Percentiles rank a stretch among this genome's conserved stretches.
These are phyloP conservation scores for Medicago ruthenica DNA, from an alignment of 306 rosid species.

Conservation along the genomic window DNA sequence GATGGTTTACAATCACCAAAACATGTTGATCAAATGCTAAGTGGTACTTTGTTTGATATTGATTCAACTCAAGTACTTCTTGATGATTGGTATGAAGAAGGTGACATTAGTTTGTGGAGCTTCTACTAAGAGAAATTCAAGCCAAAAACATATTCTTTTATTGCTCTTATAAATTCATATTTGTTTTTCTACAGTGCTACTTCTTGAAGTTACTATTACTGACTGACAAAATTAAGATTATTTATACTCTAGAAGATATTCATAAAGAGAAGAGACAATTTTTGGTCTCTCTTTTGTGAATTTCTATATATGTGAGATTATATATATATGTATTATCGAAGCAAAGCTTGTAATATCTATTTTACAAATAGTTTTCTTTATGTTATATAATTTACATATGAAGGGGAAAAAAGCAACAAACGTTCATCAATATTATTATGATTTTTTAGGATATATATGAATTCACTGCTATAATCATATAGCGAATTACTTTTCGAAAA, in stretches of 20 bases:
- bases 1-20: conserved; percentile 63
- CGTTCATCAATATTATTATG: conserved; percentile 9
- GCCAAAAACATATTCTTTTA: conserved; percentile 11
- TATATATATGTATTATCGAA: conserved; percentile 44
- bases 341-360: conserved; percentile 41
- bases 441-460: neutral
- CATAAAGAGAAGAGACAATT: conserved; percentile 54
- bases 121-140: conserved; percentile 64
- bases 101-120: conserved; percentile 85
- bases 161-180: conserved; percentile 50
- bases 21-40: conserved; percentile 70
- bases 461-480: neutral
- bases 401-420: neutral
- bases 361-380: conserved; percentile 35
- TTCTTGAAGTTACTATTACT: conserved; percentile 51
- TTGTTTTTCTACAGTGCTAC: conserved; percentile 44
- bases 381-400: conserved; percentile 28
- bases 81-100: conserved; percentile 80
- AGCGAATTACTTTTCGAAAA: no score
- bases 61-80: conserved; percentile 55
- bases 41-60: conserved; percentile 68
- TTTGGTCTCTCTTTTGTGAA: conserved; percentile 62
- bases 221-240: conserved; percentile 55
- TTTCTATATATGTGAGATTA: conserved; percentile 45
- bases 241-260: conserved; percentile 46